phyloP scores from a whole-genome alignment of 176 grass and related monocot genomes.

The Triticum timopheevii region DNA sequence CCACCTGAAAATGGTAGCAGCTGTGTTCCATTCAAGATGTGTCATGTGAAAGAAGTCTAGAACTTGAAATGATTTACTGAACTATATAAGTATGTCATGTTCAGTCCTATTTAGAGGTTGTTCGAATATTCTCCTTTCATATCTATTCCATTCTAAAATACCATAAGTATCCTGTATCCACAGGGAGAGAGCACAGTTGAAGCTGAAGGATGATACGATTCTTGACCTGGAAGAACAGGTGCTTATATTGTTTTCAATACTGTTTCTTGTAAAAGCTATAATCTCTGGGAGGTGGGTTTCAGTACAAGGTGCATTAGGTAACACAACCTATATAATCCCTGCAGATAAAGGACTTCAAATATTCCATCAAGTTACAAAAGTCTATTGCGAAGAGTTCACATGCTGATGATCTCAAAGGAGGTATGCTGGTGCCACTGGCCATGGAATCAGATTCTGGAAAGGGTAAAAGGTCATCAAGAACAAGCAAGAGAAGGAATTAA shows the following conservation, averaged over 20 bases:
- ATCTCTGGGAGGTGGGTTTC: background rate
- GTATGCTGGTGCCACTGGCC: conserved; percentile 73
- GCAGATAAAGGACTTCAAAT: conserved; percentile 88
- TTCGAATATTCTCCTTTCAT: background rate
- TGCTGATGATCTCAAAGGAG: conserved; percentile 64
- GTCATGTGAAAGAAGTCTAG: no score
- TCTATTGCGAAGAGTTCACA: conserved; percentile 56
- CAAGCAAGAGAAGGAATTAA: conserved; percentile 66
- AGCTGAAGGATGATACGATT: conserved; percentile 66
- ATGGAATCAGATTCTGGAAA: conserved; percentile 43
- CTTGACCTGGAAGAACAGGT: conserved; percentile 91
- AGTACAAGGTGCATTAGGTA: background rate
- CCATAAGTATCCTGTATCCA: background rate
- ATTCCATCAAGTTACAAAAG: conserved; percentile 78
- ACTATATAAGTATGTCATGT: background rate
- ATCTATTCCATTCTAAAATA: background rate
- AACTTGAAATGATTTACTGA: background rate
- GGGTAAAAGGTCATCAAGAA: conserved; percentile 68
- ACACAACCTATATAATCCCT: background rate
- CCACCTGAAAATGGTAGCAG: background rate
- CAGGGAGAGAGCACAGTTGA: conserved; percentile 56
- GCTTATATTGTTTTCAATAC: background rate
- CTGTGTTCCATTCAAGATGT: no score
- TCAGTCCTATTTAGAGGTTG: background rate
- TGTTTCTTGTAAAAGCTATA: background rate